Percentiles rank a stretch among this genome's conserved stretches.
Evolutionary conservation across 78 protist genomes (phyloP).

Genomic region (Dictyostelium brefeldianum): DNA sequence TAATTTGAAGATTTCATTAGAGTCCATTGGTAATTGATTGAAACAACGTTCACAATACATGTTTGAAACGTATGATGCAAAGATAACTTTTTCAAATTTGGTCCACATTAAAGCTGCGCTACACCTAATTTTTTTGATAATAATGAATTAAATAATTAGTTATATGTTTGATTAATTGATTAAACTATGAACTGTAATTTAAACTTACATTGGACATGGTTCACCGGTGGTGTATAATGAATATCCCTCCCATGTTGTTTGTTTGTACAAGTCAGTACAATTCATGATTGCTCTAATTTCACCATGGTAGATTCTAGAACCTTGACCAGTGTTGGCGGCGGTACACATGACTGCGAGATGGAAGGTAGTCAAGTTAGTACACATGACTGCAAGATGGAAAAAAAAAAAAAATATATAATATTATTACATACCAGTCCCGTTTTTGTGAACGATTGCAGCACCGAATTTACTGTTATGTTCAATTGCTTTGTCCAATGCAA

Average conservation of each 20-base stretch:
- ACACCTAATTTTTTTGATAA: background rate
- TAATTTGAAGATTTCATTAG: conserved; percentile 18
- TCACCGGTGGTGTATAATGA: conserved; percentile 66
- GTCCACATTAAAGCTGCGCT: conserved; percentile 9
- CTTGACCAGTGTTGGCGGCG: conserved; percentile 18
- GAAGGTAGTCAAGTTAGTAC: too few relatives aligned
- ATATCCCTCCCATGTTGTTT: conserved; percentile 31
- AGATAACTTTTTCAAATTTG: background rate
- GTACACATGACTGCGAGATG: too few relatives aligned
- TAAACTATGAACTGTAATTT: background rate
- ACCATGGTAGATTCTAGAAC: conserved; percentile 42
- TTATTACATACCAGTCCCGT: conserved; percentile 7
- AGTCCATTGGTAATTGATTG: conserved; percentile 54
- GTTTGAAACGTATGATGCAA: conserved; percentile 32
- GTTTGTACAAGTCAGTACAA: conserved; percentile 2
- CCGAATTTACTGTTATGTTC: conserved; percentile 13
- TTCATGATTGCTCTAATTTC: conserved; percentile 55
- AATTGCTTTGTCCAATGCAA: conserved; percentile 25
- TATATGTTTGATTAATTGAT: background rate
- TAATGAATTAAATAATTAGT: background rate
- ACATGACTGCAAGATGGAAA: too few relatives aligned
- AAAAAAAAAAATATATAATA: too few relatives aligned
- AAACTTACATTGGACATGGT: conserved; percentile 37
- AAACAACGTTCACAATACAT: conserved; percentile 64
- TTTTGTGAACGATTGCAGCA: conserved; percentile 23